These are phyloP conservation scores for Artomyces pyxidatus DNA, from an alignment of 768 basidiomycete species.

Conservation along the genomic window DNA sequence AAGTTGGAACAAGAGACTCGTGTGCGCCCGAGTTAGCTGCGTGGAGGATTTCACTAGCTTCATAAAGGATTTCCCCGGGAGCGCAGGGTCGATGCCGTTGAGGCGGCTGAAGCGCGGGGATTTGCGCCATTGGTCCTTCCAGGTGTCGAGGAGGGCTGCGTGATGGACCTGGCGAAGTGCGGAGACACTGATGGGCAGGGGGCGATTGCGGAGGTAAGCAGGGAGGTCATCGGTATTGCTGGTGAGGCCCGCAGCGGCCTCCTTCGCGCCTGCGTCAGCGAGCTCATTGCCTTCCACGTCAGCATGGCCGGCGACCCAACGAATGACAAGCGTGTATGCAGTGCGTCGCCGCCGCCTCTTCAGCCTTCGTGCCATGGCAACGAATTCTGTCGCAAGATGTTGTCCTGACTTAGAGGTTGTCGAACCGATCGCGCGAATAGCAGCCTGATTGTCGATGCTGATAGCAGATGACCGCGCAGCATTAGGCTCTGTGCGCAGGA, in stretches of 20 bases:
- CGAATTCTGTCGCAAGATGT: background rate
- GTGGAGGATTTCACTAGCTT: no score
- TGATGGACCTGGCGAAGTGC: background rate
- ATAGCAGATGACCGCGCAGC: background rate
- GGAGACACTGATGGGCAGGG: background rate
- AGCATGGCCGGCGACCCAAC: slow-evolving; percentile 5
- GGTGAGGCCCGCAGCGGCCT: slow-evolving; percentile 8
- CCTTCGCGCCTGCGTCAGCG: slow-evolving; percentile 18
- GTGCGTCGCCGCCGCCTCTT: background rate
- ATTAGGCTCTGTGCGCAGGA: slow-evolving; percentile 14
- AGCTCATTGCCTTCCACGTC: slow-evolving; percentile 17
- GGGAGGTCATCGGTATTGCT: background rate
- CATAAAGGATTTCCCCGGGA: background rate
- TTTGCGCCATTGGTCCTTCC: background rate
- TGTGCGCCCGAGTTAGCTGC: background rate
- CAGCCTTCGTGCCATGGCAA: background rate
- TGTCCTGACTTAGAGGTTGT: slow-evolving; percentile 1
- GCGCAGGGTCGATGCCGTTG: background rate
- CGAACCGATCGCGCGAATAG: background rate
- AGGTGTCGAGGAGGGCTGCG: background rate
- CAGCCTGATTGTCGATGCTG: slow-evolving; percentile 9
- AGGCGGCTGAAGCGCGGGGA: background rate
- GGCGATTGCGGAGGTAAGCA: background rate
- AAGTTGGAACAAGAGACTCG: background rate
- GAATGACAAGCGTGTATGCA: background rate